Conservation (phyloP, 1,284 basidiomycete genomes). For the Trichosporon sp. region DNA sequence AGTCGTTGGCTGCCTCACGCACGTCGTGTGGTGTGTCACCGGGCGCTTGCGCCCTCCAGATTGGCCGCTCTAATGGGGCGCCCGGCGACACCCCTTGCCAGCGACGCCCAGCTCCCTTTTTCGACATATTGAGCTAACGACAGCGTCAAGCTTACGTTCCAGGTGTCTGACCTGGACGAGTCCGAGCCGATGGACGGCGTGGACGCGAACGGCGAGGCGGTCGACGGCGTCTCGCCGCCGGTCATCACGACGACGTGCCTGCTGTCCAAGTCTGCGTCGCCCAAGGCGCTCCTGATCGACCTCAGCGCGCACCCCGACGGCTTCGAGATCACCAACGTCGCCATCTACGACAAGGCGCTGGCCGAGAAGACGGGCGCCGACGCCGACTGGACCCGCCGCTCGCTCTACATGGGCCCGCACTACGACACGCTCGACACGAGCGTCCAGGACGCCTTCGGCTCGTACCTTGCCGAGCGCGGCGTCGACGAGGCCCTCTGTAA, state of each 20-base stretch:
- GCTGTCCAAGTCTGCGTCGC: slow-evolving; percentile 63
- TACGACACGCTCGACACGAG: slow-evolving; percentile 85
- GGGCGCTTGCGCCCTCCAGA: too few species aligned
- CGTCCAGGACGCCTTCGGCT: slow-evolving; percentile 82
- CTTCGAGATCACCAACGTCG: slow-evolving; percentile 77
- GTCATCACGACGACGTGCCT: slow-evolving; percentile 55
- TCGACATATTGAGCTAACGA: background rate
- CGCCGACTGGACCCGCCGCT: slow-evolving; percentile 87
- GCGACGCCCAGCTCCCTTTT: background rate
- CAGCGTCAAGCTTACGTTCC: slow-evolving; percentile 49
- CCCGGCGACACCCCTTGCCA: too few species aligned
- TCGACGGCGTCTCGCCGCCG: slow-evolving; percentile 63
- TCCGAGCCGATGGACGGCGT: slow-evolving; percentile 18
- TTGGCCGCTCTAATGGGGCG: too few species aligned
- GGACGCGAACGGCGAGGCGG: slow-evolving; percentile 18
- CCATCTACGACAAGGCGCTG: slow-evolving; percentile 76
- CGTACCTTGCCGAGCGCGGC: slow-evolving; percentile 78
- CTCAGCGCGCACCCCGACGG: slow-evolving; percentile 75
- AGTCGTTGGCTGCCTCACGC: too few species aligned
- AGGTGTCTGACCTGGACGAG: slow-evolving; percentile 47
- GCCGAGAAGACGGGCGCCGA: slow-evolving; percentile 79
- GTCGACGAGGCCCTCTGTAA: slow-evolving; percentile 70
- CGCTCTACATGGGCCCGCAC: slow-evolving; percentile 83
- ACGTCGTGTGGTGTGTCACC: too few species aligned
- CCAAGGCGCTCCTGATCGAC: slow-evolving; percentile 72